These are phyloP conservation scores for Cornus suecica DNA, from an alignment of 148 eudicot genomes.

Conservation along the genomic window DNA sequence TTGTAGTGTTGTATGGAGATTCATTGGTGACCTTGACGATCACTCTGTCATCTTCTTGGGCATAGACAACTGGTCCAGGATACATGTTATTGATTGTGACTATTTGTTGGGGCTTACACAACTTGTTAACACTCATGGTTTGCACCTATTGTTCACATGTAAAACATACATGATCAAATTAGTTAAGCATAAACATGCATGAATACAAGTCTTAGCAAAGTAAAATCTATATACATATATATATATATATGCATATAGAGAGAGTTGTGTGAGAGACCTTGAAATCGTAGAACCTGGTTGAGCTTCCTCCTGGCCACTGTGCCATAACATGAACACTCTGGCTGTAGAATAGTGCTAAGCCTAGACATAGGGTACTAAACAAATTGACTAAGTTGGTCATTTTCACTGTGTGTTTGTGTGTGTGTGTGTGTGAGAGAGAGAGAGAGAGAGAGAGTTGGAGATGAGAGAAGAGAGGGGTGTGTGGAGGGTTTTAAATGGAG, in stretches of 20 bases:
- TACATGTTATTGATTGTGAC: slow-evolving; percentile 46
- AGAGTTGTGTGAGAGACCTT: slow-evolving; percentile 25
- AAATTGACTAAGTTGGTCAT: slow-evolving; percentile 16
- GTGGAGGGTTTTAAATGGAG: slow-evolving; percentile 17
- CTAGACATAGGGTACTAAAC: slow-evolving; percentile 7
- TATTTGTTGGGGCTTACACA: slow-evolving; percentile 40
- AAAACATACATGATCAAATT: not conserved
- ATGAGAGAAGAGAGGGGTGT: not conserved
- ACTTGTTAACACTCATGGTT: slow-evolving; percentile 42
- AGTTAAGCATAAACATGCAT: not conserved
- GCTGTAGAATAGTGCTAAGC: slow-evolving; percentile 1
- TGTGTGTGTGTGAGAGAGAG: no score
- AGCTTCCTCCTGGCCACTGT: slow-evolving; percentile 26
- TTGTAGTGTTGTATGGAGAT: slow-evolving; percentile 54
- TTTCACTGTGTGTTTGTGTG: not conserved
- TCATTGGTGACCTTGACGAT: slow-evolving; percentile 45
- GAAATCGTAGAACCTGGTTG: slow-evolving; percentile 53
- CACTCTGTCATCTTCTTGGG: slow-evolving; percentile 52
- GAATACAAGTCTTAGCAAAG: not conserved
- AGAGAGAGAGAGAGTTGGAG: slow-evolving; percentile 1
- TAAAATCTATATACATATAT: no score
- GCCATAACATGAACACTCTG: slow-evolving; percentile 7
- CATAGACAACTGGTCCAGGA: slow-evolving; percentile 60
- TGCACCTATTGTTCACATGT: slow-evolving; percentile 36
- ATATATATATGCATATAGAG: not conserved